Evolutionary conservation across 2,329 filamentous ascomycete species (phyloP).

Genomic region (Pezicula radicicola): DNA sequence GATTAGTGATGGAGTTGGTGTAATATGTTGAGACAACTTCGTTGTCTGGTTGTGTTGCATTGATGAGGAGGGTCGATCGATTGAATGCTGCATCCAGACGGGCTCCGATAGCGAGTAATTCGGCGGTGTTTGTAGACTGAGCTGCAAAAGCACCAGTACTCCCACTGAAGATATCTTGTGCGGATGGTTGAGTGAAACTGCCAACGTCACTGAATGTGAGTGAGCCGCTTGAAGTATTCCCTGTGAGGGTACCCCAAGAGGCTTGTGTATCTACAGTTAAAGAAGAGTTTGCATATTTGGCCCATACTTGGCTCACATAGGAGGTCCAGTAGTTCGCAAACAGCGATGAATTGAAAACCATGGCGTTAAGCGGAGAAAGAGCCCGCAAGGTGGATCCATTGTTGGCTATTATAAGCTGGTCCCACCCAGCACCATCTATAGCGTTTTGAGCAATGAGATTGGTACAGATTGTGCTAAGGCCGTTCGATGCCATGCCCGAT

Average conservation of each 20-base stretch:
- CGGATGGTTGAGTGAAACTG: constrained; percentile 53
- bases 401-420: constrained; percentile 39
- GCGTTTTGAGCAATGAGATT: constrained; percentile 51
- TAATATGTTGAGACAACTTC: constrained; percentile 51
- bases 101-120: constrained; percentile 63
- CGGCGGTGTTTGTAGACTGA: constrained; percentile 14
- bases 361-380: constrained; percentile 36
- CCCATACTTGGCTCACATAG: constrained; percentile 43
- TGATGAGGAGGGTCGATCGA: constrained; percentile 61
- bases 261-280: constrained; percentile 65
- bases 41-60: constrained; percentile 49
- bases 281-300: constrained; percentile 32
- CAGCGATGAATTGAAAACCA: constrained; percentile 33
- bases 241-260: constrained; percentile 44
- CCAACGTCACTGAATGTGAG: constrained; percentile 40
- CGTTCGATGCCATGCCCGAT: constrained; percentile 53
- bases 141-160: constrained; percentile 58
- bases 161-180: constrained; percentile 64
- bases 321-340: constrained; percentile 40
- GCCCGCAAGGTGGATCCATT: constrained; percentile 33
- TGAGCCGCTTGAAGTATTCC: constrained; percentile 8
- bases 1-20: constrained; percentile 53
- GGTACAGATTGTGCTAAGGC: constrained; percentile 51
- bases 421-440: constrained; percentile 57
- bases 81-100: constrained; percentile 76